Percentiles rank a stretch among this genome's conserved stretches.
phyloP scores from a whole-genome alignment of 2,329 filamentous ascomycete genomes.

The Cordyceps fumosorosea region DNA sequence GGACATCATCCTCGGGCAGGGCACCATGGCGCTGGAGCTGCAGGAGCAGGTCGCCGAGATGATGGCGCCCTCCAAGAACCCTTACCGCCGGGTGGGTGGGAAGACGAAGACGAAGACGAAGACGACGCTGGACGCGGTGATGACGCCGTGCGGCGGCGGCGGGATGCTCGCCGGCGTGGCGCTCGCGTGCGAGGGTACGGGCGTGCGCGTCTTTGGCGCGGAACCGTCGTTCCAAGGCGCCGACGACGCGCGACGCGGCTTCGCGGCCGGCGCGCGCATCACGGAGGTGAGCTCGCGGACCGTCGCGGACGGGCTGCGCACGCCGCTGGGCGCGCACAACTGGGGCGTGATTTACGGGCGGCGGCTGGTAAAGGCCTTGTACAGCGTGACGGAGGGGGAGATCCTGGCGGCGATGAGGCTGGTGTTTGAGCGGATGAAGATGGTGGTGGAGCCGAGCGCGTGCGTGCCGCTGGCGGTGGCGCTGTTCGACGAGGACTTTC shows the following conservation, averaged over 20 bases:
- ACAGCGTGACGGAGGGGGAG: constrained; percentile 71
- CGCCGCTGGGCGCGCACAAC: constrained; percentile 68
- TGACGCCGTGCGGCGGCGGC: constrained; percentile 81
- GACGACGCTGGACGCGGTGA: constrained; percentile 57
- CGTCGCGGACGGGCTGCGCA: constrained; percentile 82
- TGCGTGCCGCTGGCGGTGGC: constrained; percentile 79
- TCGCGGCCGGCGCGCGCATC: constrained; percentile 58
- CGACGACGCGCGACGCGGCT: constrained; percentile 72
- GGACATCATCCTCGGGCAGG: constrained; percentile 86
- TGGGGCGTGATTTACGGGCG: constrained; percentile 67
- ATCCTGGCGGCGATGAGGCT: constrained; percentile 71
- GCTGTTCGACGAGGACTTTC: constrained; percentile 80
- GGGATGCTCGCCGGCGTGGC: constrained; percentile 82
- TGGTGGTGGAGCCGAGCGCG: constrained; percentile 82
- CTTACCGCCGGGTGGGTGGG: constrained; percentile 20
- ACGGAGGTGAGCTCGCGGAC: constrained; percentile 67
- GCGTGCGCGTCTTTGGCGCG: constrained; percentile 73
- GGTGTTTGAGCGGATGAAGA: constrained; percentile 81
- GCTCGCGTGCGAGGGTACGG: constrained; percentile 64
- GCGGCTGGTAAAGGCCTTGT: constrained; percentile 62
- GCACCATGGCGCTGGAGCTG: constrained; percentile 80
- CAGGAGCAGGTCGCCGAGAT: constrained; percentile 62
- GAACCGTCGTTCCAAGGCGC: constrained; percentile 79
- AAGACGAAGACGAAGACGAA: no score
- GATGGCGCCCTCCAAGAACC: constrained; percentile 26